Base-by-base conservation (phyloP, 2,329 filamentous ascomycete genomes). In the Xylariaceae sp. region DNA sequence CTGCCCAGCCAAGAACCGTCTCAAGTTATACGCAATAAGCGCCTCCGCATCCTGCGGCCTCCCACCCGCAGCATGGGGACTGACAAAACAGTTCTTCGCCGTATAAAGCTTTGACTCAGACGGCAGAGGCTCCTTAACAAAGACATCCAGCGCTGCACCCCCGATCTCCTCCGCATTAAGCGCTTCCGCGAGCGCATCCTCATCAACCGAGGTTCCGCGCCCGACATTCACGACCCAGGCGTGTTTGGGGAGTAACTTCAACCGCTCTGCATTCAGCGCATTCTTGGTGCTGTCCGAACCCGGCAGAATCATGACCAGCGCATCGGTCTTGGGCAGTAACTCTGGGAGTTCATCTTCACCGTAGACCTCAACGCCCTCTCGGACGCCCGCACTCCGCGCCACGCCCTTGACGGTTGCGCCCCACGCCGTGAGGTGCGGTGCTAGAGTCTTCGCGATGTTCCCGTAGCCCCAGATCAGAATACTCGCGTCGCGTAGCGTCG, bases 301-400 rank as follows among this genome's bases (percentile, higher is more conserved):
- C 0, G 80, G 80, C 6, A 83, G 68, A 51, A 83, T 83, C 80
- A 85, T 83, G 55, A 85, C 79, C n/a, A 85, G 68, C 0, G 79
- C 81, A 55, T 85, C 81, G 0, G 80, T 82, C 59, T 73, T 57
- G 23, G 73, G 67, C 27, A 85, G 69, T 23, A 83, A 62, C 50
- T 75, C 66, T 4, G 72, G 49, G 35, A 85, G 68, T 36, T 64
- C 67, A 44, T 79, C 75, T 61, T 83, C 79, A 41, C 56, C 61
- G 61, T 72, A 76, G 44, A 85, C 74, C 67, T 83, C 70, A 35
- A 78, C 67, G 14, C 80, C 81, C 46, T 76, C 64, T 37, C 82
- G 70, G 12, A 85, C 76, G 7, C 82, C 81, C 1, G 71, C 56
- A 7, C 58, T 61, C 11, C 81, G 69, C 11, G 82, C 82, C 1